Base-by-base conservation (phyloP, 441 rosid species). In the Mallotus repandus region DNA sequence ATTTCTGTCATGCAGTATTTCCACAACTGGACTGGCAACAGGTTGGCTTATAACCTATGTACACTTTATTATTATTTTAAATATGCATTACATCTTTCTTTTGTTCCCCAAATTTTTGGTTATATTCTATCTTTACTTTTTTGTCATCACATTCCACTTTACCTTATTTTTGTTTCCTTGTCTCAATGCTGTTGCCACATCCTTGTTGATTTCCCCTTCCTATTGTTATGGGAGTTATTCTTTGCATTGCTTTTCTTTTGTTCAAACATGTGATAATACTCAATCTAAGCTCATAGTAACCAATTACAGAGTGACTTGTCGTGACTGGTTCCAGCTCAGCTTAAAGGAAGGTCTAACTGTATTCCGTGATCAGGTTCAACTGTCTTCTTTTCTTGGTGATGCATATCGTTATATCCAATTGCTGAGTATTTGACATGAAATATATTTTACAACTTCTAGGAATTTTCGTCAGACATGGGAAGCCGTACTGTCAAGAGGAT, bases 11-110 rank as follows among this genome's bases (percentile, higher is more conserved):
- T 87, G 90, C 90, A 96, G 99, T 96, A 93, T 81, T 96, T 96
- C 84, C 98, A 96, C 90, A 96, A 96, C 81, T 96, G 98, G 99
- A 96, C 99, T 63, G 99, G 99, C 78, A 91, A 93, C 89, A 95
- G 99, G 99, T 95, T 80, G 78, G 79, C 67, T 74, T 54, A 14
- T 52, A 10, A 22, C 4, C 52, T 49, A 11, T 64, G 35, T 22
- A n/a, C n/a, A 29, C 48, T 35, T 9, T 9, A 70, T 58, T 0
- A 35, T 69, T 52, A 45, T 63, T 55, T 8, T 10, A 57, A 50
- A 56, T 43, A n/a, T 25, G 16, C 74, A 55, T 67, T 14, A 61
- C 13, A 18, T 61, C 5, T 21, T 66, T 13, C 64, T 19, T 53
- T 53, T 60, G 35, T 15, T 72, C 16, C 15, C 38, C 22, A 54